Percentiles rank a stretch among this genome's conserved stretches.
Evolutionary conservation across 768 basidiomycete species (phyloP).

Genomic region (Pleurotus eryngii): DNA sequence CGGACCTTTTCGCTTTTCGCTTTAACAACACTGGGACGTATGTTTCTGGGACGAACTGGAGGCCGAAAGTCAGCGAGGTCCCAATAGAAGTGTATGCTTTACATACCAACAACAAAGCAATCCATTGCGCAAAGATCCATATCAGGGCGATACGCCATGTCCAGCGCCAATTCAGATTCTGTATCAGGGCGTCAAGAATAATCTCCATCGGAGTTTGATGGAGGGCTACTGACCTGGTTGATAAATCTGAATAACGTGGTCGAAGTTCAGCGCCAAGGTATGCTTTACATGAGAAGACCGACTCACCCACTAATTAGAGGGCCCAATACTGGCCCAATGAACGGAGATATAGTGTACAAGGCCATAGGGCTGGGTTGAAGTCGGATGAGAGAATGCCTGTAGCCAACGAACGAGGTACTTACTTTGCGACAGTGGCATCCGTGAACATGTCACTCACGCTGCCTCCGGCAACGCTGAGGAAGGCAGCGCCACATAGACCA

Average conservation of each 20-base stretch:
- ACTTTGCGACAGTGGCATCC: slow-evolving; percentile 59
- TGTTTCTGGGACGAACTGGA: slow-evolving; percentile 69
- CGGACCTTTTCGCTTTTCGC: slow-evolving; percentile 53
- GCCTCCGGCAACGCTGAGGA: slow-evolving; percentile 56
- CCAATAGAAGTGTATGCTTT: background rate
- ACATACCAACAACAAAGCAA: slow-evolving; percentile 50
- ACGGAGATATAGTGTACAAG: slow-evolving; percentile 52
- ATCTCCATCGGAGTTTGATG: background rate
- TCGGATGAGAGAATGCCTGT: background rate
- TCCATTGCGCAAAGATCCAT: slow-evolving; percentile 59
- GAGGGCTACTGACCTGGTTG: slow-evolving; percentile 43
- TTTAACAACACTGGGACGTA: slow-evolving; percentile 60
- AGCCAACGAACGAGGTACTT: slow-evolving; percentile 18
- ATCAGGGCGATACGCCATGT: slow-evolving; percentile 69
- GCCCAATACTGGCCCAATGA: slow-evolving; percentile 49
- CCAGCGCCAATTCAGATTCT: slow-evolving; percentile 71
- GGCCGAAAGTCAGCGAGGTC: background rate
- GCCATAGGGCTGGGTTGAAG: slow-evolving; percentile 40
- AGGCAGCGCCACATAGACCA: slow-evolving; percentile 55
- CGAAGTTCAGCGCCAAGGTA: background rate
- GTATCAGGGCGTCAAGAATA: slow-evolving; percentile 8
- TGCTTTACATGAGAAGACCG: background rate
- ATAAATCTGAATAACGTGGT: slow-evolving; percentile 47
- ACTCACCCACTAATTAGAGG: slow-evolving; percentile 59
- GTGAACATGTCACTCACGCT: slow-evolving; percentile 54